Evolutionary conservation across 306 rosid genomes (phyloP), one percentile per base, ranked within the genome.

Genomic region (Glycine tomentella): DNA sequence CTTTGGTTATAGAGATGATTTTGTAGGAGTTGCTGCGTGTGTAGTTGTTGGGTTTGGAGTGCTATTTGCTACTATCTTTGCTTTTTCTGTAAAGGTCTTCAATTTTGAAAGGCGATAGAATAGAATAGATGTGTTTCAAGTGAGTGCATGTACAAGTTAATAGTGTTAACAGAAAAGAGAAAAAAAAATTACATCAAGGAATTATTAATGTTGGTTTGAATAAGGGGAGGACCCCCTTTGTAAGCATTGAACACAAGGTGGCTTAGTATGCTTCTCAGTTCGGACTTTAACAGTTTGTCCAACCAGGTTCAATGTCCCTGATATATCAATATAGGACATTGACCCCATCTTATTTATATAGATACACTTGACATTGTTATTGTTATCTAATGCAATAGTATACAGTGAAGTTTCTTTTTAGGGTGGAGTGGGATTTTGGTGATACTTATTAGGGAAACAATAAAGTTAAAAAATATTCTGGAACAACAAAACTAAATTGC

Each of bases 1-100:
- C 69, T 87, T 81, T 71, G 92, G 90, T 44, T 87, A 73, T 79
- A 74, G 71, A 48, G 62, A 88, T 46, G 82, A 79, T 34, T 88
- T 90, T 73, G 66, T 88, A 1, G 88, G 87, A 61, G 77, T 81
- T 56, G 82, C 72, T 71, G 88, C 85, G 3, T 9, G 0, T 69
- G 84, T 79, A 0, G 74, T 83, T 73, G 83, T 87, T 64, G 86
- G 78, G 1, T 83, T 81, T 51, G 4, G 87, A 13, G 42, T 73
- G 14, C 57, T 90, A n/a, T 88, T 90, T 88, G 90, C 88, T 36
- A 17, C 80, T 20, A 58, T 74, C 49, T 90, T 86, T 77, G 86
- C 86, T 20, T 3, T 86, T 49, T 79, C 82, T 10, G 72, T 88
- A 0, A 90, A 80, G 69, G 12, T 74, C 50, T 84, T 90, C 46